Conservation (phyloP, 1,284 basidiomycete species). For the Mrakiaceae sp. region DNA sequence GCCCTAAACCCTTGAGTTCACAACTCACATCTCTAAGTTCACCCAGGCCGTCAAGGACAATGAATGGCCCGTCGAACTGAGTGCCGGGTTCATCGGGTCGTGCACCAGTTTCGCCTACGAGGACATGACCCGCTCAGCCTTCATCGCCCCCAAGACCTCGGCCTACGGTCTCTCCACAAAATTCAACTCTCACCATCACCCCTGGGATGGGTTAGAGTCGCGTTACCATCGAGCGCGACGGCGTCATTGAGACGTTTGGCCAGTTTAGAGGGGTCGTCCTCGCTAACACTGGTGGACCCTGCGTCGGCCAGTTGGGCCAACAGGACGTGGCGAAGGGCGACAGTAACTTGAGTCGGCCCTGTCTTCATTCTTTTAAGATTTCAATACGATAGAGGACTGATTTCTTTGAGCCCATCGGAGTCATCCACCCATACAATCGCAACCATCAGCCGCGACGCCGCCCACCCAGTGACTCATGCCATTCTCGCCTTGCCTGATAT, state of each 20-base stretch:
- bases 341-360: constrained; percentile 56
- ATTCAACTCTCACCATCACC: constrained; percentile 90
- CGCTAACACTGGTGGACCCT: constrained; percentile 97
- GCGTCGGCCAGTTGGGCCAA: constrained; percentile 99
- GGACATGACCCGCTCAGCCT: constrained; percentile 96
- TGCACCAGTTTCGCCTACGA: constrained; percentile 99
- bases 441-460: constrained; percentile 99
- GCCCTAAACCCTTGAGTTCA: constrained; percentile 96
- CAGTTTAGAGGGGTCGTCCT: constrained; percentile 82
- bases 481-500: constrained; percentile 97
- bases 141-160: constrained; percentile 80
- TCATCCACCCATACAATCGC: constrained; percentile 99
- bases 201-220: constrained; percentile 97
- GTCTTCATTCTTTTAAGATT: no score
- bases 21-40: constrained; percentile 93
- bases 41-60: constrained; percentile 86
- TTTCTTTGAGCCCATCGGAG: no score
- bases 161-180: constrained; percentile 78
- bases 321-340: constrained; percentile 94
- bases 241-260: constrained; percentile 81
- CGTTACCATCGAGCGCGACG: constrained; percentile 94
- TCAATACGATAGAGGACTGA: no score
- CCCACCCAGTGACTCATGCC: constrained; percentile 96
- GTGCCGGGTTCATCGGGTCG: constrained; percentile 94
- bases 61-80: constrained; percentile 92